These are phyloP conservation scores for Piper betle DNA, from an alignment of 164 flowering plant species.

Conservation along the genomic window DNA sequence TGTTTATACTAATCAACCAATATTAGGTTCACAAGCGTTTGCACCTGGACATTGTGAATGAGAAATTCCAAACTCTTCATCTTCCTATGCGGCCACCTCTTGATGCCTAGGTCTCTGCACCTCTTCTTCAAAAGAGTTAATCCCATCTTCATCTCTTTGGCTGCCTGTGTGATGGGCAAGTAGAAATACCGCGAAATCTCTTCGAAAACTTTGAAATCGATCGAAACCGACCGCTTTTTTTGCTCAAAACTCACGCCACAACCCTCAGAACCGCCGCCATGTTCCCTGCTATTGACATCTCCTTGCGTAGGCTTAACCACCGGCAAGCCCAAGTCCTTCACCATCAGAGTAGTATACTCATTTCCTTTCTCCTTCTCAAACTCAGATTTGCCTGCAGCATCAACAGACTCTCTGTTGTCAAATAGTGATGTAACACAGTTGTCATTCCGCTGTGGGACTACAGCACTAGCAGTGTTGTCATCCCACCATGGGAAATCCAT, in stretches of 20 bases:
- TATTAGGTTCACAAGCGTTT: background rate
- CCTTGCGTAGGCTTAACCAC: background rate
- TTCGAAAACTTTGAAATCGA: conserved; percentile 38
- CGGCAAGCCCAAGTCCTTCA: background rate
- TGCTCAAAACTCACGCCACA: background rate
- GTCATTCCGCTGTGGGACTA: too few species aligned
- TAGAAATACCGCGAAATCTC: conserved; percentile 50
- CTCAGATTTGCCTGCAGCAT: background rate
- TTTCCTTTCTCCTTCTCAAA: background rate
- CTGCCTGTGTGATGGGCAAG: conserved; percentile 43
- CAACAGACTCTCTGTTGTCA: background rate
- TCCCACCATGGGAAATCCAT: background rate
- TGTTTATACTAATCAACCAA: background rate
- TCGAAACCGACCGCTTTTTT: conserved; percentile 10
- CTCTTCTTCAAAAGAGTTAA: conserved; percentile 51
- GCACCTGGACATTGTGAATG: conserved; percentile 46
- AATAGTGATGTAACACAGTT: too few species aligned
- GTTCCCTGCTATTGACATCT: too few species aligned
- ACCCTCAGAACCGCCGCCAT: background rate
- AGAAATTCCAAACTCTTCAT: conserved; percentile 48
- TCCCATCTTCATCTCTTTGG: conserved; percentile 40
- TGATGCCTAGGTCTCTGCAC: conserved; percentile 45
- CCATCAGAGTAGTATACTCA: background rate
- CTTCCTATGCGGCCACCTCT: conserved; percentile 58
- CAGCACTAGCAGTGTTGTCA: background rate